phyloP scores from a whole-genome alignment of 805 yeast genomes.

The Wickerhamiella spandovensis region DNA sequence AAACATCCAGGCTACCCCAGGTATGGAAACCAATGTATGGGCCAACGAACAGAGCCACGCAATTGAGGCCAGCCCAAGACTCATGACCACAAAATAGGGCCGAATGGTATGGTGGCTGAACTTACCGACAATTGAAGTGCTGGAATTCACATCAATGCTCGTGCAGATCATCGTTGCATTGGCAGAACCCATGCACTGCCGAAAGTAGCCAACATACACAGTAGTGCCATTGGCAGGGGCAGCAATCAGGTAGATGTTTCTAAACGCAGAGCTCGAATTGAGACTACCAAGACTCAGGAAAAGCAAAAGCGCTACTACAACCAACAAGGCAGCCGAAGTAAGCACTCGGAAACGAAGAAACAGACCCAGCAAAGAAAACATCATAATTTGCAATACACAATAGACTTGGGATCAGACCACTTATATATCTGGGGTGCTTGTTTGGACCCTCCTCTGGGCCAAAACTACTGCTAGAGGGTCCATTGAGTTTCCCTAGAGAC shows the following conservation, averaged over 20 bases:
- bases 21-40: background rate
- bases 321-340: background rate
- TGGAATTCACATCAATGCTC: background rate
- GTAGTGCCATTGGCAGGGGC: background rate
- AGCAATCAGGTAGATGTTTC: background rate
- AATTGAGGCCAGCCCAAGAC: background rate
- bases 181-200: background rate
- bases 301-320: background rate
- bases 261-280: background rate
- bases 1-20: background rate
- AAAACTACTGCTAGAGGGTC: too few species aligned
- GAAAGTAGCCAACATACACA: background rate
- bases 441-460: too few species aligned
- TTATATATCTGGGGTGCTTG: background rate
- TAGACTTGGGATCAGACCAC: background rate
- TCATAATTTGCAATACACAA: too few species aligned
- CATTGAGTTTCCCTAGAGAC: too few species aligned
- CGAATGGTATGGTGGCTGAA: slow-evolving; percentile 3
- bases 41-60: background rate
- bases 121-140: background rate
- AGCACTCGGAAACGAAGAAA: background rate
- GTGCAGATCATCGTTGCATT: background rate
- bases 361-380: background rate
- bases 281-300: background rate
- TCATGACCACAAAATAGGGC: slow-evolving; percentile 5